Evolutionary conservation across 2,329 filamentous ascomycete genomes (phyloP), one percentile per base, ranked within the genome.

Genomic region (Malbranchea zuffiana): DNA sequence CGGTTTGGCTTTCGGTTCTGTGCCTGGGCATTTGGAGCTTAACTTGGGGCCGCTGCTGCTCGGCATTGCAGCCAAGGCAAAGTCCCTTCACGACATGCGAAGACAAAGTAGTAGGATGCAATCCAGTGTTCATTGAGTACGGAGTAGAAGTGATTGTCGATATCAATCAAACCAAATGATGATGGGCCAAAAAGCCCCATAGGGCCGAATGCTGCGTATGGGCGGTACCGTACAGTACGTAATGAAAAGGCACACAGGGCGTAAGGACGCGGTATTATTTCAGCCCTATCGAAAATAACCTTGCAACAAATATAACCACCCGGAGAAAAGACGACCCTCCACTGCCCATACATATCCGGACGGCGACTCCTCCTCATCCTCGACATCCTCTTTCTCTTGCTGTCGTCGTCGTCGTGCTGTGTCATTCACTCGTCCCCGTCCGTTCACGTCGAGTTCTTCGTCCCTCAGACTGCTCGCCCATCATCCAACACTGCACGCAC

Each of bases 321-420:
- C n/a, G 25, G 25, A 27, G 15, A 13, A 27, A 27, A 3, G 3
- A 27, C 25, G 11, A 3, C 11, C 15, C 25, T 5, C 11, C 11
- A 27, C 11, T 11, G 15, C 11, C 15, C 15, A 4, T 13, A 27
- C n/a, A n/a, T 4, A 27, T 11, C 15, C 15, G 7, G 15, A n/a
- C 15, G 15, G n/a, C 23, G 23, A n/a, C 23, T n/a, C n/a, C 7
- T 7, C 23, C 7, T 25, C 23, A 7, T 43, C 47, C 41, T 40
- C 35, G 24, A 25, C 40, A 32, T 30, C 32, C 30, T 40, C 38
- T 38, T 34, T 43, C 18, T 17, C 26, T n/a, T 13, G 4, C 24
- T 32, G 12, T 11, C 17, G 24, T 17, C 16, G 20, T 21, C 13
- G n/a, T 17, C 24, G 13, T 17, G 19, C 30, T n/a, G 32, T 37